Evolutionary conservation across 2,329 filamentous ascomycete genomes (phyloP).

Genomic region (Alternaria incomplexa): DNA sequence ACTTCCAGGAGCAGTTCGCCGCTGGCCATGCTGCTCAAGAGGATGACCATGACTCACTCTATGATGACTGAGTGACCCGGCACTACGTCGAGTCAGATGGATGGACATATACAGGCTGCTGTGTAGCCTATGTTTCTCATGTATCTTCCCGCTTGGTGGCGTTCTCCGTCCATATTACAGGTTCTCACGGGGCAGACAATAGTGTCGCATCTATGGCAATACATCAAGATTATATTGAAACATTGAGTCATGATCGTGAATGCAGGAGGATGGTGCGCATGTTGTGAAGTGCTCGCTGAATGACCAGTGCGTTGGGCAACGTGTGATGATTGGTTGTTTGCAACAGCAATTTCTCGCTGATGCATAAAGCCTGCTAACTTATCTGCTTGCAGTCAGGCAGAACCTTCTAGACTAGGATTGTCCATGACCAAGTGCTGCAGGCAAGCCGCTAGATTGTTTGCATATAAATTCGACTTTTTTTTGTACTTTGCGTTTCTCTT

Average conservation of each 20-base stretch:
- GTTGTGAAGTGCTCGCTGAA: not conserved
- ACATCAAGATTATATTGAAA: not conserved
- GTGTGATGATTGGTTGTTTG: not conserved
- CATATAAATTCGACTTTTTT: not conserved
- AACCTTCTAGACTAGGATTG: not conserved
- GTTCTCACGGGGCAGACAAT: not conserved
- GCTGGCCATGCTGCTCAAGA: constrained; percentile 15
- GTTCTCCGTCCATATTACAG: not conserved
- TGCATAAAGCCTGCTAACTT: not conserved
- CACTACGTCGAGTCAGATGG: not conserved
- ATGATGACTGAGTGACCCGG: constrained; percentile 23
- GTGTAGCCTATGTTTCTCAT: not conserved
- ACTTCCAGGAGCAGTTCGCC: constrained; percentile 36
- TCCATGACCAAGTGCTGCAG: not conserved
- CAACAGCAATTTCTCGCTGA: not conserved
- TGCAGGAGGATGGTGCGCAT: not conserved
- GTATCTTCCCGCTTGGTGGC: not conserved
- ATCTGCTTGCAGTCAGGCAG: not conserved
- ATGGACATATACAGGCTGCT: not conserved
- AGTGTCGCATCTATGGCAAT: not conserved
- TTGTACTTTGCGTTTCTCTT: not conserved
- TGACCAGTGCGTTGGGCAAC: not conserved
- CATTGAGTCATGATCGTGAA: not conserved
- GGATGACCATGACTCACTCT: constrained; percentile 28
- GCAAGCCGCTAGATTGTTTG: not conserved